Evolutionary conservation across 2,329 filamentous ascomycete genomes (phyloP), one percentile per base, ranked within the genome.

Genomic region (Paecilomyces formosus): DNA sequence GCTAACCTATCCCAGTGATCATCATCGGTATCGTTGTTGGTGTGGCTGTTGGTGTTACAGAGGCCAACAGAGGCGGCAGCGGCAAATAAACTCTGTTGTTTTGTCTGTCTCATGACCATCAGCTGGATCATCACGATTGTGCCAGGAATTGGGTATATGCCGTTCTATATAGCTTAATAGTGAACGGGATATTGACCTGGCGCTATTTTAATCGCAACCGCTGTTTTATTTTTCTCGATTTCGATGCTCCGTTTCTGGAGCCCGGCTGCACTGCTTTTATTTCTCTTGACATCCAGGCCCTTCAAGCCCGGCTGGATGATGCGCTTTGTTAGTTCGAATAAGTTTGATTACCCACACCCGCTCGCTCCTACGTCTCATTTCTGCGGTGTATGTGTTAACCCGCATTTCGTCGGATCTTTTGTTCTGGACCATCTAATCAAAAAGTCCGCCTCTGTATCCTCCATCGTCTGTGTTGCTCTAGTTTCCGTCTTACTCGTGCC

Each of bases 21-120:
- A 83, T 84, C 64, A 77, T 84, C 63, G 71, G 77, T 57, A 79
- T 83, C 64, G 75, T 84, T 57, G 74, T 82, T 50, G 78, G 77
- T 66, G 74, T 83, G 62, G 78, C 74, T 55, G 78, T 81, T 56
- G 73, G 76, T 65, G 74, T 82, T 63, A 76, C 74, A 59, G 66
- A 74, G 57, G 62, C 60, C 61, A 67, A 68, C 59, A 65, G 63
- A 53, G 57, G 56, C 13, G 22, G 54, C 57, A 66, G 56, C 13
- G 22, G 54, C 57, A 66, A 67, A 58, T 61, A 62, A 57, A n/a
- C 57, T 53, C 50, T 55, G 39, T 33, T 49, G 49, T 58, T 56
- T 54, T 58, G 52, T 62, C 54, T 56, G 4, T 18, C 39, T 18
- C 15, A 45, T 45, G 39, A 11, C 15, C n/a, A 45, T 45, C 15